Base-by-base conservation (phyloP, 257 asterid genomes). In the Solanum phureja region DNA sequence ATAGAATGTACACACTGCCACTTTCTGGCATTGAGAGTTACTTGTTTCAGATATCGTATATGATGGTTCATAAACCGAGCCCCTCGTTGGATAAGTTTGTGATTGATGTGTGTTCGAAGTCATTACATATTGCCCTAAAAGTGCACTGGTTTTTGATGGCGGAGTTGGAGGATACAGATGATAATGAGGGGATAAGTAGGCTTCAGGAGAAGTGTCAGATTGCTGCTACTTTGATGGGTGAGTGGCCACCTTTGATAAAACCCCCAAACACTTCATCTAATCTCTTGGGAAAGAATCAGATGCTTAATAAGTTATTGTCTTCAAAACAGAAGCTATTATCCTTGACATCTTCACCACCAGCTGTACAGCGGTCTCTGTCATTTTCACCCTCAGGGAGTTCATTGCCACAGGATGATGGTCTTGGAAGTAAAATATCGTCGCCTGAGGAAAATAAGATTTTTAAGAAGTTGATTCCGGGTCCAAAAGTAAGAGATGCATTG, bases 131-230 rank as follows among this genome's bases (percentile, higher is more conserved):
- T 58, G 96, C 99, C 7, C 91, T 96, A 38, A 96, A 96, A 90
- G 99, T 96, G 49, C 96, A 96, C 85, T 96, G 99, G 99, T 94
- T 96, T 91, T 87, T 96, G 92, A 94, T 96, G 96, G 98, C 98
- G 81, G 99, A 96, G 95, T 90, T 96, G 90, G 99, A 96, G 92
- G 99, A 96, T 89, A 90, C 91, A 4, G 99, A 96, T 91, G 99
- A 96, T 90, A 96, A 93, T 88, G 98, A 96, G 77, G 99, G 98
- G 71, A 94, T 96, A 89, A 94, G 97, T 89, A 93, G 98, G 93
- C 93, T 96, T 91, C 98, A 96, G 91, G 99, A 96, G 91, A 96
- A 95, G 91, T 96, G 99, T 90, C 99, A 94, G 94, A 93, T 95
- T 89, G 99, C 99, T 1, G 98, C 98, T 84, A 96, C 99, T 88